Conservation (phyloP, 768 basidiomycete species). For the Suillus fuscotomentosus region DNA sequence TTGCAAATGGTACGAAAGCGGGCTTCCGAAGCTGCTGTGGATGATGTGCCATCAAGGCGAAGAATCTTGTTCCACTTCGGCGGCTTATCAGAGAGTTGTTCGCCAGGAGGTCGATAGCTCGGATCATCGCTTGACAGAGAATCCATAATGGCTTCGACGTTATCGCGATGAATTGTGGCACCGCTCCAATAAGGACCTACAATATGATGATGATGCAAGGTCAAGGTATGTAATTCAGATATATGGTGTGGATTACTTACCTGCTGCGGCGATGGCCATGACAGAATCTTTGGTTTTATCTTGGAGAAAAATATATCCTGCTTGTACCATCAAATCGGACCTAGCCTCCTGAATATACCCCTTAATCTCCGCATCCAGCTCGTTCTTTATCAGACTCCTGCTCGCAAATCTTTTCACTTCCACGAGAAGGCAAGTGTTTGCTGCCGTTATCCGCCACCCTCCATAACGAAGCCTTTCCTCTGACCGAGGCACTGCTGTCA, state of each 20-base stretch:
- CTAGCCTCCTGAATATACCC: neutral
- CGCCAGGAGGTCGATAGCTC: neutral
- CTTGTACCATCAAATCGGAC: neutral
- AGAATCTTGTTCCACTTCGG: neutral
- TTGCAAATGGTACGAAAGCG: neutral
- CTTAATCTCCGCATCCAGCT: neutral
- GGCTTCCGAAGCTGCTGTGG: neutral
- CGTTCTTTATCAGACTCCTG: neutral
- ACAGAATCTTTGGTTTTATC: neutral
- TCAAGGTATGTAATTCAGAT: neutral
- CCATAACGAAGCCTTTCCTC: too few relatives aligned
- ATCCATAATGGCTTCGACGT: neutral
- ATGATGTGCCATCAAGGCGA: neutral
- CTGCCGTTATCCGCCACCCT: too few relatives aligned
- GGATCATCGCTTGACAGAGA: neutral
- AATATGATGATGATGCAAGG: neutral
- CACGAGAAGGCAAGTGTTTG: too few relatives aligned
- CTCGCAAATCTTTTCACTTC: too few relatives aligned
- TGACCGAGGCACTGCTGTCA: too few relatives aligned
- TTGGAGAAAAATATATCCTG: neutral
- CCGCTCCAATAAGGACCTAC: conserved; percentile 1
- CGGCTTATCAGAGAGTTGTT: neutral
- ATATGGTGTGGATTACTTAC: neutral
- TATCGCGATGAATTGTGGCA: neutral
- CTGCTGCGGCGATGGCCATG: neutral